Evolutionary conservation across 2,329 filamentous ascomycete genomes (phyloP).

Genomic region (Rhynchosporium agropyri): DNA sequence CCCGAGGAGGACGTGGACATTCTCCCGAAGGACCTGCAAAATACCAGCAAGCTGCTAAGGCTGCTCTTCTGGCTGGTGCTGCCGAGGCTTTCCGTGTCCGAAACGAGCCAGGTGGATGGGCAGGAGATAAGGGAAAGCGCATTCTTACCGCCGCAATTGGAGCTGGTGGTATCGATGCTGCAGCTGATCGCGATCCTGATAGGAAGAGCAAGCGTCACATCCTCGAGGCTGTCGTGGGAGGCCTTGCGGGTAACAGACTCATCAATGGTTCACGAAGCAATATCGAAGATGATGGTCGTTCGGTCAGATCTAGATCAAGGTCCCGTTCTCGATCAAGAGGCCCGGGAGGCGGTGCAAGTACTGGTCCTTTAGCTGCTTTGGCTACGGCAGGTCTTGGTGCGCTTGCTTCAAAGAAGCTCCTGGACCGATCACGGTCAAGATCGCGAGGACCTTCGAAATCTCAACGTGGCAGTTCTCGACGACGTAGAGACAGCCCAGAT

Average conservation of each 20-base stretch:
- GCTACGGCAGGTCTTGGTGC: slow-evolving; percentile 65
- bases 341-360: slow-evolving; percentile 44
- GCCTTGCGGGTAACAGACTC: slow-evolving; percentile 81
- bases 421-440: slow-evolving; percentile 51
- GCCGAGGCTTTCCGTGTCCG: slow-evolving; percentile 89
- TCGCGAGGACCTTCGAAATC: slow-evolving; percentile 46
- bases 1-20: slow-evolving; percentile 53
- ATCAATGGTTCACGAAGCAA: slow-evolving; percentile 76
- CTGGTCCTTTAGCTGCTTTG: slow-evolving; percentile 59
- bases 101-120: slow-evolving; percentile 87
- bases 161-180: slow-evolving; percentile 83
- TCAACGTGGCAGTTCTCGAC: slow-evolving; percentile 43
- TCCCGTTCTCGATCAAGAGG: slow-evolving; percentile 57
- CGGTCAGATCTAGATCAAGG: slow-evolving; percentile 67
- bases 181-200: slow-evolving; percentile 64
- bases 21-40: slow-evolving; percentile 58
- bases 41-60: slow-evolving; percentile 85
- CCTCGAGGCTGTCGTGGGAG: slow-evolving; percentile 84
- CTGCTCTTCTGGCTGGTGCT: slow-evolving; percentile 85
- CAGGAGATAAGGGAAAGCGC: slow-evolving; percentile 87
- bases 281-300: slow-evolving; percentile 51
- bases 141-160: slow-evolving; percentile 84
- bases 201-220: slow-evolving; percentile 82
- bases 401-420: slow-evolving; percentile 62
- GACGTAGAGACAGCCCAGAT: slow-evolving; percentile 38